Evolutionary conservation across 2,329 filamentous ascomycete genomes (phyloP).

Genomic region (Penicillium brasilianum): DNA sequence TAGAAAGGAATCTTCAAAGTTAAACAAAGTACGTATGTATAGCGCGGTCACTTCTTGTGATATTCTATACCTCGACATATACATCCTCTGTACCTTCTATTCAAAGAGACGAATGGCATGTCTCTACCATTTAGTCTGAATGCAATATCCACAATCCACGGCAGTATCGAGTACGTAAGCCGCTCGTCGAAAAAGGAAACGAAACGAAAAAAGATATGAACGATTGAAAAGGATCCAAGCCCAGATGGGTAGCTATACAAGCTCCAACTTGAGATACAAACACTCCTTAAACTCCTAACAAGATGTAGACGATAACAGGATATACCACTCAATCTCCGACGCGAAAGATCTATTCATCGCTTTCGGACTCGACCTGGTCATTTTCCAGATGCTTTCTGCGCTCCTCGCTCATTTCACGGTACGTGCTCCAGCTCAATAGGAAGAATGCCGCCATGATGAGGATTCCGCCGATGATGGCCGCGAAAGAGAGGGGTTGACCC

Average conservation of each 20-base stretch:
- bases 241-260: neutral
- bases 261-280: neutral
- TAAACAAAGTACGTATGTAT: neutral
- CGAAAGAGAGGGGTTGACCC: slow-evolving; percentile 73
- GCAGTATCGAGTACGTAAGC: neutral
- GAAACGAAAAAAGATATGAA: neutral
- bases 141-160: neutral
- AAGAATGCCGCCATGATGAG: slow-evolving; percentile 88
- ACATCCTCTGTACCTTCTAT: neutral
- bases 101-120: neutral
- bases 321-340: neutral
- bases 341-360: slow-evolving; percentile 42
- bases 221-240: neutral
- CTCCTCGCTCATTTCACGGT: slow-evolving; percentile 89
- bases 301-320: neutral
- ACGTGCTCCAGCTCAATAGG: slow-evolving; percentile 90
- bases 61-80: neutral
- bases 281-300: neutral
- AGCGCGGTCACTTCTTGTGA: neutral
- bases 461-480: slow-evolving; percentile 79
- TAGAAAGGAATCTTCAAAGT: no score
- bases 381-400: slow-evolving; percentile 61
- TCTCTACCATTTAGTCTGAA: neutral
- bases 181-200: neutral
- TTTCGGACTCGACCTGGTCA: slow-evolving; percentile 50